A percentile compares a stretch with the other conserved stretches of the same genome.
phyloP scores from a whole-genome alignment of 2,329 filamentous ascomycete species.

The Aspergillus hortae region DNA sequence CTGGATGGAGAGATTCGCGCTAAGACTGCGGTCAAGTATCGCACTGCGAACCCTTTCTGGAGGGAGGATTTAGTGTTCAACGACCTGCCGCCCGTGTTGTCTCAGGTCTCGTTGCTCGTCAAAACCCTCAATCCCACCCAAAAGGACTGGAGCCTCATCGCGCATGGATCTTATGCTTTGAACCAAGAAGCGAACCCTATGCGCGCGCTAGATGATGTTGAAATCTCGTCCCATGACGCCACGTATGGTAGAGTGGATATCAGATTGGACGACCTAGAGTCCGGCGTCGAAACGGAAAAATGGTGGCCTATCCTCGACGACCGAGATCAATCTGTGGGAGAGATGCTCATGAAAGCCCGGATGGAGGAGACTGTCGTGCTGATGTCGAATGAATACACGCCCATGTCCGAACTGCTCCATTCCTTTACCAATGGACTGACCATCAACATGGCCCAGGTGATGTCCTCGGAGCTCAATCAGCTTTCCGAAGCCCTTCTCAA shows the following conservation, averaged over 20 bases:
- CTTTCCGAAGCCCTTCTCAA: conserved; percentile 84
- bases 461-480: conserved; percentile 73
- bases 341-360: conserved; percentile 77
- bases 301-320: conserved; percentile 83
- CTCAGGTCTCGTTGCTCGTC: conserved; percentile 44
- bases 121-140: conserved; percentile 47
- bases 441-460: conserved; percentile 72
- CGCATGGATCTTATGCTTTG: conserved; percentile 43
- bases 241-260: conserved; percentile 67
- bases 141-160: conserved; percentile 48
- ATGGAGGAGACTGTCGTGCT: conserved; percentile 89
- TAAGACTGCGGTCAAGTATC: conserved; percentile 46
- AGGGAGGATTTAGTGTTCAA: conserved; percentile 47
- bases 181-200: conserved; percentile 39
- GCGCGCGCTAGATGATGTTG: conserved; percentile 43
- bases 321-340: conserved; percentile 71
- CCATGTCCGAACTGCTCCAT: conserved; percentile 78
- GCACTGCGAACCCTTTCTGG: conserved; percentile 47
- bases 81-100: conserved; percentile 47
- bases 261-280: conserved; percentile 71
- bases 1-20: conserved; percentile 48
- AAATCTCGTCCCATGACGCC: conserved; percentile 46
- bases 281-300: conserved; percentile 74
- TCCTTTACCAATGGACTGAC: conserved; percentile 81
- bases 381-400: conserved; percentile 78